Evolutionary conservation across 2,329 filamentous ascomycete species (phyloP), one percentile per base, ranked within the genome.

Genomic region (Penicillium griseofulvum): DNA sequence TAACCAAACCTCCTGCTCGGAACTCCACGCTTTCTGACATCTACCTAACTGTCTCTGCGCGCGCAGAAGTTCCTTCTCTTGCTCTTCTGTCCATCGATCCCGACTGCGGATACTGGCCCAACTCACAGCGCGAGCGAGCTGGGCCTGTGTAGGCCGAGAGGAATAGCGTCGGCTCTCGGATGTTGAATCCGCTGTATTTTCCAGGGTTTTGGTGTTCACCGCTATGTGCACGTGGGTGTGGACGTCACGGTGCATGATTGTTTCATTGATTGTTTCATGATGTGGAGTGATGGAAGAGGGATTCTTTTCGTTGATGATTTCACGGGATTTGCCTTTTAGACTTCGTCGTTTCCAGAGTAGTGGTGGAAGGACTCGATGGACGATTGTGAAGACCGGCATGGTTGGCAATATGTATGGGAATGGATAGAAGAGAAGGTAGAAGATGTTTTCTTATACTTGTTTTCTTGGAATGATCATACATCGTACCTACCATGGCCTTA

Each of bases 1-100:
- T 52, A 73, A 49, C 70, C 70, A 72, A 16, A 72, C 36, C 42
- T 73, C 71, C 48, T 73, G 70, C 49, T 72, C 69, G 10, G 70
- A 71, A 49, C 68, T 71, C 69, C 69, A 73, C 1, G 70, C 68
- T 55, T 68, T 72, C 51, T 73, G 71, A 58, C 71, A 73, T 26
- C 65, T 57, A 36, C 59, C 67, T 44, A 73, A 44, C 38, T 73
- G 63, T 16, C 58, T 61, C 52, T 65, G 55, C 0, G 70, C 70
- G 48, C 63, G 59, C 5, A 58, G 46, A 17, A 72, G 61, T 31
- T 69, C 62, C 16, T 57, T 57, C 39, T 72, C 70, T 37, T 69
- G 68, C 24, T 70, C 64, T 8, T 29, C 56, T 5, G 66, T 68
- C 68, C 69, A 71, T 17, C 69, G 64, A 45, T 56, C 58, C 39